Evolutionary conservation across 805 yeast species (phyloP).

Genomic region (Kodamaea lidongshanica): DNA sequence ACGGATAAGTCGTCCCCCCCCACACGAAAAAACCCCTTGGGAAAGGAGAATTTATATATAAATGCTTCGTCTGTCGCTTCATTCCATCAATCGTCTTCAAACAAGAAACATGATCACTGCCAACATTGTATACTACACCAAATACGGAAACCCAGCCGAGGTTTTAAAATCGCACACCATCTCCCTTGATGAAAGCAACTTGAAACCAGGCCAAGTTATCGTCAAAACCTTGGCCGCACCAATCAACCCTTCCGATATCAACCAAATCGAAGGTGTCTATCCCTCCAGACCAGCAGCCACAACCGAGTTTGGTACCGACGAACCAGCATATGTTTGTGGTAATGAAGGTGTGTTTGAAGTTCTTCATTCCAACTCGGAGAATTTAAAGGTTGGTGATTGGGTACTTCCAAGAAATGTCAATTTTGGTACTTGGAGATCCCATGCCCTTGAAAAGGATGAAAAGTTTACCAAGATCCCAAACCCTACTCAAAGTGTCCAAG

Average conservation of each 20-base stretch:
- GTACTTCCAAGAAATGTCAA: slow-evolving; percentile 71
- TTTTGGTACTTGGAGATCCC: slow-evolving; percentile 93
- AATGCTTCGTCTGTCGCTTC: slow-evolving; percentile 2
- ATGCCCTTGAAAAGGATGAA: slow-evolving; percentile 48
- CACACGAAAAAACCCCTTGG: no score
- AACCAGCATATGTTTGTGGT: slow-evolving; percentile 80
- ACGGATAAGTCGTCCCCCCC: no score
- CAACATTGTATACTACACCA: slow-evolving; percentile 60
- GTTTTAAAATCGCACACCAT: slow-evolving; percentile 48
- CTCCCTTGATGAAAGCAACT: slow-evolving; percentile 41
- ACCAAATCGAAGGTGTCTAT: slow-evolving; percentile 42
- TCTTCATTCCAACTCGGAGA: slow-evolving; percentile 55
- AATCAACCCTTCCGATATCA: slow-evolving; percentile 40
- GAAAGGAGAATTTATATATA: no score
- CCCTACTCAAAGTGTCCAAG: slow-evolving; percentile 39
- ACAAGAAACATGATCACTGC: slow-evolving; percentile 41
- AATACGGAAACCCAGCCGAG: slow-evolving; percentile 62
- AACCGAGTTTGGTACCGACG: slow-evolving; percentile 48
- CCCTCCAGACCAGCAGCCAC: slow-evolving; percentile 46
- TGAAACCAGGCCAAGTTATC: slow-evolving; percentile 28
- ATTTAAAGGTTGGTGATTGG: slow-evolving; percentile 72
- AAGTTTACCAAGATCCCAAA: slow-evolving; percentile 56
- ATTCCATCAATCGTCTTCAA: slow-evolving; percentile 2
- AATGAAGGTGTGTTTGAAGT: slow-evolving; percentile 90
- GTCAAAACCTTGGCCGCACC: slow-evolving; percentile 38